These are phyloP conservation scores for Dendrobium chrysotoxum DNA, from an alignment of 106 monocot genomes.

Conservation along the genomic window DNA sequence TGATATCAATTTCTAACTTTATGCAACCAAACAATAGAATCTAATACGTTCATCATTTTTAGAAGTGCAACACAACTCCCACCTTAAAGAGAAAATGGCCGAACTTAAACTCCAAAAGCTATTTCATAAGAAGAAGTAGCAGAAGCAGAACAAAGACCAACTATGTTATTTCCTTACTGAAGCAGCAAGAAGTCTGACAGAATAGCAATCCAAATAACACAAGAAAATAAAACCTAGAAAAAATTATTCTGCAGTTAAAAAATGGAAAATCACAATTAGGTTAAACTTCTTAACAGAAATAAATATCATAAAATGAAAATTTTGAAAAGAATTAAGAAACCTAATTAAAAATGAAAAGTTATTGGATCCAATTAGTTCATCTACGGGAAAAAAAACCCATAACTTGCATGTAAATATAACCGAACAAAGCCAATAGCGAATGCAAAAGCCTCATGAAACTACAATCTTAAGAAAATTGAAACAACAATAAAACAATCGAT, in stretches of 20 bases:
- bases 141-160: not conserved
- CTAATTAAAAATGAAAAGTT: not conserved
- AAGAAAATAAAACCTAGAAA: not conserved
- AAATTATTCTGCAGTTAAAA: not conserved
- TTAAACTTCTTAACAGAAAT: not conserved
- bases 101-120: not conserved
- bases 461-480: not conserved
- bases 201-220: not conserved
- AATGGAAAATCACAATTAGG: not conserved
- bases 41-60: not conserved
- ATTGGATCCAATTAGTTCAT: not conserved
- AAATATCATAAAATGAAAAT: not conserved
- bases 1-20: conserved; percentile 3
- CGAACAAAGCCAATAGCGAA: not conserved
- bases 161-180: not conserved
- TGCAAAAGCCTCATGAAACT: not conserved
- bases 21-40: not conserved
- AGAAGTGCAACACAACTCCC: not conserved
- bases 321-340: not conserved
- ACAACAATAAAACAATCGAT: not conserved
- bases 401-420: not conserved
- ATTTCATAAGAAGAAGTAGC: not conserved
- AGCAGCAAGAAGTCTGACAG: not conserved
- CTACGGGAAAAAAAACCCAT: not conserved
- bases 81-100: not conserved